Evolutionary conservation across 208 protist species (phyloP), one percentile per base, ranked within the genome.

Genomic region (Porcisia hertigi): DNA sequence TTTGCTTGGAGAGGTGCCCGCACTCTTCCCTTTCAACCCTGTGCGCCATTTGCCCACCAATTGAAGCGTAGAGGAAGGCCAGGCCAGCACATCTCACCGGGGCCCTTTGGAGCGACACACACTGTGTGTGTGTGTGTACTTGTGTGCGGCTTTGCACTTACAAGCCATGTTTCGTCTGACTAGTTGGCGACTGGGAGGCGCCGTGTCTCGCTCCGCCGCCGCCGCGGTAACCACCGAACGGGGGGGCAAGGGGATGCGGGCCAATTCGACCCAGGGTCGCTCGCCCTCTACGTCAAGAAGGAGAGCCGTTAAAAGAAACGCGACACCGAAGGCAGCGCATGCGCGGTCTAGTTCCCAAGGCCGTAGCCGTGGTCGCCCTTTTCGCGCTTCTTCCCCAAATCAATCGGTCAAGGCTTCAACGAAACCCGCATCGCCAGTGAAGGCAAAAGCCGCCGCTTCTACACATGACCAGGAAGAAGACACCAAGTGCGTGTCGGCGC

Each of bases 401-500:
- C 63, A n/a, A 36, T 49, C 41, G 20, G 63, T 43, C 36, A 67
- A 49, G 7, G 41, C 7, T 14, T 39, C 41, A 4, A 52, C 63
- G 20, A 67, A 67, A 43, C 8, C 39, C 11, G 63, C 7, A 5
- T 7, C 63, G 1, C 63, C 41, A 49, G 41, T 34, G 25, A 67
- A 67, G 39, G 41, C 63, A 49, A 67, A 67, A 23, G 41, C 39
- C 3, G 5, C 23, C 11, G 2, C 63, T 23, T 67, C 30, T 6
- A 45, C 47, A 49, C 36, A 25, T 53, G n/a, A 23, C 59, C 49
- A 5, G 8, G 53, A 45, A 20, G 9, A 14, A 2, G 16, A 25
- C 23, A 55, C 41, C 49, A 23, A 25, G 18, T 52, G 49, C 23
- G 77, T 65, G 3, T 69, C 66, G 1, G 75, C 76, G 3, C 89